Conservation (phyloP, 2,329 filamentous ascomycete species). For the Ophiostoma pallidulum region DNA sequence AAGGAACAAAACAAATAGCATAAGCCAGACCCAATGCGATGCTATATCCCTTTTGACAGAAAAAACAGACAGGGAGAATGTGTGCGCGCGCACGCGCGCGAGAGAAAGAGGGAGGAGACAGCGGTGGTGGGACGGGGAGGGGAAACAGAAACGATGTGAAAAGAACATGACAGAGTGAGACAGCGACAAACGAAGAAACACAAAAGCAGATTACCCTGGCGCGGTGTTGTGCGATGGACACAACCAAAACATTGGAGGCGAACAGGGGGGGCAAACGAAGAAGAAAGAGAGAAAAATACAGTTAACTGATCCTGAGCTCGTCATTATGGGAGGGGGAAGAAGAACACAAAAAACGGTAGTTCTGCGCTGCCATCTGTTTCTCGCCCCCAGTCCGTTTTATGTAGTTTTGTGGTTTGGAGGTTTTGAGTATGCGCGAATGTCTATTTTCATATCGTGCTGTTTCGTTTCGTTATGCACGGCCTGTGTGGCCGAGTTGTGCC, state of each 20-base stretch:
- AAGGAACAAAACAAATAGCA: constrained; percentile 6
- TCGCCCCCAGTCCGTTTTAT: not conserved
- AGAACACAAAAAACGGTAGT: constrained; percentile 11
- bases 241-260: not conserved
- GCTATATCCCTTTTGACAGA: constrained; percentile 3
- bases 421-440: not conserved
- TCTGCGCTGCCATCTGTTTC: not conserved
- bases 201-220: constrained; percentile 13
- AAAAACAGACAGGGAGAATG: not conserved
- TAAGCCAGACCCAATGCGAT: constrained; percentile 18
- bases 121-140: too few relatives aligned
- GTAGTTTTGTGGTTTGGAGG: constrained; percentile 1
- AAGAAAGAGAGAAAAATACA: not conserved
- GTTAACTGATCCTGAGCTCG: constrained; percentile 15
- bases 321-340: constrained; percentile 16
- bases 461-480: too few relatives aligned
- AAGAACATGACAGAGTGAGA: not conserved
- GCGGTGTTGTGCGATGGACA: constrained; percentile 18
- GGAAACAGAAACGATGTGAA: not conserved
- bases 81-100: not conserved
- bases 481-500: too few relatives aligned
- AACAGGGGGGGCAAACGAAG: not conserved
- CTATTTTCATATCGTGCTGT: not conserved
- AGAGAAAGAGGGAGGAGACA: not conserved
- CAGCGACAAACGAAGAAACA: not conserved